Conservation (phyloP, 345 rosid genomes). For the Populus pruinosa region DNA sequence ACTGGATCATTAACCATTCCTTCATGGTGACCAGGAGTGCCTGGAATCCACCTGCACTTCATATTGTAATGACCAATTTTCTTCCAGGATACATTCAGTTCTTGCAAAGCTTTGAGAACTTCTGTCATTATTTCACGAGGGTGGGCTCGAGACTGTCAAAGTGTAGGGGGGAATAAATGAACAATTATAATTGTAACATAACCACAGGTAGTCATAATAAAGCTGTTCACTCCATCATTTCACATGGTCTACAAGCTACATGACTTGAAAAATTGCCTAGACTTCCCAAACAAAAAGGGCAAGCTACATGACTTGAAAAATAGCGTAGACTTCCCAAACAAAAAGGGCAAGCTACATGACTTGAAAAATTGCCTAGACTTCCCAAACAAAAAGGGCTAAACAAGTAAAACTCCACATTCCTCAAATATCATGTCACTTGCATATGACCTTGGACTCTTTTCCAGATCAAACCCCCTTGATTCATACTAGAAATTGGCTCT, state of each 20-base stretch:
- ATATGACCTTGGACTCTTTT: neutral
- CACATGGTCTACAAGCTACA: neutral
- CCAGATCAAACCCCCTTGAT: neutral
- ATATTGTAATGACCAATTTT: constrained; percentile 93
- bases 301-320: neutral
- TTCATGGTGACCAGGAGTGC: constrained; percentile 48
- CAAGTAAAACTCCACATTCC: neutral
- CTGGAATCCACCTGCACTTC: constrained; percentile 89
- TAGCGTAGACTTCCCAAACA: neutral
- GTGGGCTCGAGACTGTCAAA: constrained; percentile 71
- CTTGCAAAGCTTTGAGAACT: constrained; percentile 78
- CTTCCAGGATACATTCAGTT: constrained; percentile 88
- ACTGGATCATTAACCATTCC: constrained; percentile 60
- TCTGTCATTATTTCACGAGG: constrained; percentile 91
- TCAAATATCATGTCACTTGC: neutral
- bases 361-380: neutral
- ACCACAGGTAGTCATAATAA: neutral
- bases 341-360: neutral
- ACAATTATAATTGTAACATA: neutral
- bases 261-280: neutral
- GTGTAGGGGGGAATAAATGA: constrained; percentile 6
- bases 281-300: neutral
- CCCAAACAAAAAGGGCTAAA: neutral
- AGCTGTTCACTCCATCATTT: neutral
- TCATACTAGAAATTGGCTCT: neutral